Base-by-base conservation (phyloP, 2,329 filamentous ascomycete genomes). In the Nemania sp. region DNA sequence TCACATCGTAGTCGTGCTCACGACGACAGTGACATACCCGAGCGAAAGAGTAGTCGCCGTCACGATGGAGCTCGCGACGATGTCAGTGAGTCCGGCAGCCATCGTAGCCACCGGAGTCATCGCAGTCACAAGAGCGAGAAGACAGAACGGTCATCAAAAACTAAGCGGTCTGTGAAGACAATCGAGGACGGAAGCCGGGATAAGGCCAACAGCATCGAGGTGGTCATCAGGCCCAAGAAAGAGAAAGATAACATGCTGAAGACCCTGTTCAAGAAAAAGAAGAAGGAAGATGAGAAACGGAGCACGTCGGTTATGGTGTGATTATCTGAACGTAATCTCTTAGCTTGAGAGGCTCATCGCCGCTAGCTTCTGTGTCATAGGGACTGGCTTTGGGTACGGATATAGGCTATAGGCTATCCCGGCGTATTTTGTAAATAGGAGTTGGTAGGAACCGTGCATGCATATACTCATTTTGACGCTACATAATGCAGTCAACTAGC, bases 241-340 rank as follows among this genome's bases (percentile, higher is more conserved):
- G 81, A 79, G 69, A 82, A 81, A 69, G 81, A 85, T 47, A 88
- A 84, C 74, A 86, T 89, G 86, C 82, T 89, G 70, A 89, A 88
- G 80, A 79, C 82, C 2, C 71, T 89, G 65, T 89, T 89, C 75
- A 87, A 85, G 80, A 85, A 82, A 79, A 88, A 86, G 79, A 86
- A 85, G 77, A 81, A 83, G 35, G 64, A 70, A 5, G 73, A 77
- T 2, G 58, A 68, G 32, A 67, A 71, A 52, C 67, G 66, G 54
- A 65, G 63, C 47, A 15, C 6, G 8, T 66, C 69, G 2, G 59
- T 63, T 8, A 10, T 45, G 41, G 47, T 64, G 65, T 63, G 22
- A 49, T n/a, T n/a, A 6, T 45, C 18, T 24, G 15, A 52, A 32
- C 8, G n/a, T 15, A 11, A 26, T 18, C 26, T 41, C 15, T n/a